Evolutionary conservation across 352 stramenopile species (phyloP), one percentile per base, ranked within the genome.

Genomic region (Phytophthora ramorum): DNA sequence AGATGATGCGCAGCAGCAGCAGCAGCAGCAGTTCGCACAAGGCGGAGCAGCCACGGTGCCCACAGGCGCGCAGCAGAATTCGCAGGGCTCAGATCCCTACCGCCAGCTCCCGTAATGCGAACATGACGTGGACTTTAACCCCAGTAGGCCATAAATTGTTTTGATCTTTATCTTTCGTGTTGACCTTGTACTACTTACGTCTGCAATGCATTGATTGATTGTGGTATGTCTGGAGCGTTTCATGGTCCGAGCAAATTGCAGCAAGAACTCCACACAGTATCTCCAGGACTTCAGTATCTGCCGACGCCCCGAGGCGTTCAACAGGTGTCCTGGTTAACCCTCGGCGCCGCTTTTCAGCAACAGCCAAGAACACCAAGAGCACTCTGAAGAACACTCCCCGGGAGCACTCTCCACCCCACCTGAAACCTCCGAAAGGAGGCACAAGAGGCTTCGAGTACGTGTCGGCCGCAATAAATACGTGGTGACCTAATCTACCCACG

Each of bases 191-290:
- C n/a, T n/a, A n/a, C n/a, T n/a, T n/a, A n/a, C n/a, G n/a, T n/a
- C n/a, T n/a, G n/a, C n/a, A n/a, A n/a, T n/a, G n/a, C 3, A 56
- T 38, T 48, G 16, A 52, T 20, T 59, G 26, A 57, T 61, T 40
- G 34, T 40, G 34, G 53, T 44, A 81, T 90, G 71, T 90, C 57
- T 51, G 75, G 75, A 85, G 82, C 78, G 67, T 91, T 89, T 87
- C 82, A 91, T 91, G 79, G 82, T 84, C 73, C 82, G 69, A 76
- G 74, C 71, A 70, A 87, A 87, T 86, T 87, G 78, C 79, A 76
- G 75, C 78, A 77, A 75, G 78, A 87, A 89, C 82, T 88, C 82
- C 82, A 89, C 82, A 89, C 80, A 90, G 66, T 86, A 78, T 75
- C 82, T 85, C 78, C 73, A 72, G 46, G 7, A 32, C 26, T 63